These are phyloP conservation scores for Acrocalymma vagum DNA, from an alignment of 2,329 filamentous ascomycete species.

Conservation along the genomic window DNA sequence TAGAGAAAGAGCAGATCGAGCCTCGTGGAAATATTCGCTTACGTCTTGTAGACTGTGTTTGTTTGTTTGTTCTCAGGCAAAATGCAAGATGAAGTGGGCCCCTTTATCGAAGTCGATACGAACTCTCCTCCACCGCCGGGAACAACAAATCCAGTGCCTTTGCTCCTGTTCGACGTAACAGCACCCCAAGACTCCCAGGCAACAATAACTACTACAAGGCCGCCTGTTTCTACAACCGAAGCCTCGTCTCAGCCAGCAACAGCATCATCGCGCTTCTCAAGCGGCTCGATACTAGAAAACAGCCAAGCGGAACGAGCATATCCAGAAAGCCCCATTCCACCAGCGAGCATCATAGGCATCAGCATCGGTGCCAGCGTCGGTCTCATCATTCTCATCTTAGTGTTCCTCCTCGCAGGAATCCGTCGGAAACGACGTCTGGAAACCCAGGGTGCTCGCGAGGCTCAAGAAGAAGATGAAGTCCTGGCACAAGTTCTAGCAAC, in stretches of 20 bases:
- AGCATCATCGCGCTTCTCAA: neutral
- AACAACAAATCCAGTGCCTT: too few species aligned
- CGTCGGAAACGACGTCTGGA: too few species aligned
- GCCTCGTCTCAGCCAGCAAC: neutral
- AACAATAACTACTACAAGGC: neutral
- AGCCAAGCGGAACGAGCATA: neutral
- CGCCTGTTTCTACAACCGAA: neutral
- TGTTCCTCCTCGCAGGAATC: too few species aligned
- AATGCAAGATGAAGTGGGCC: too few species aligned
- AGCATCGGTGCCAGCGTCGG: conserved; percentile 5
- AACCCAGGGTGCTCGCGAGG: neutral
- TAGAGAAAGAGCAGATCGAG: too few species aligned
- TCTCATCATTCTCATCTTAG: conserved; percentile 4
- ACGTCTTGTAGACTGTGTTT: too few species aligned
- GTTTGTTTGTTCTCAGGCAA: too few species aligned
- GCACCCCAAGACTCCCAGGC: neutral
- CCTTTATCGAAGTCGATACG: too few species aligned
- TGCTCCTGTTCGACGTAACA: too few species aligned
- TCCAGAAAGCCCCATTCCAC: too few species aligned
- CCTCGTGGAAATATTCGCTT: too few species aligned
- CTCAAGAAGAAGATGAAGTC: neutral
- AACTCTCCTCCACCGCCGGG: too few species aligned
- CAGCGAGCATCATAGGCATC: conserved; percentile 8
- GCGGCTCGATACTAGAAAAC: neutral
- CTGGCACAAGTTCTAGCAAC: conserved; percentile 2